Percentiles rank a stretch among this genome's conserved stretches.
These are phyloP conservation scores for Phytopythium mirpurense DNA, from an alignment of 352 stramenopile species.

Conservation along the genomic window DNA sequence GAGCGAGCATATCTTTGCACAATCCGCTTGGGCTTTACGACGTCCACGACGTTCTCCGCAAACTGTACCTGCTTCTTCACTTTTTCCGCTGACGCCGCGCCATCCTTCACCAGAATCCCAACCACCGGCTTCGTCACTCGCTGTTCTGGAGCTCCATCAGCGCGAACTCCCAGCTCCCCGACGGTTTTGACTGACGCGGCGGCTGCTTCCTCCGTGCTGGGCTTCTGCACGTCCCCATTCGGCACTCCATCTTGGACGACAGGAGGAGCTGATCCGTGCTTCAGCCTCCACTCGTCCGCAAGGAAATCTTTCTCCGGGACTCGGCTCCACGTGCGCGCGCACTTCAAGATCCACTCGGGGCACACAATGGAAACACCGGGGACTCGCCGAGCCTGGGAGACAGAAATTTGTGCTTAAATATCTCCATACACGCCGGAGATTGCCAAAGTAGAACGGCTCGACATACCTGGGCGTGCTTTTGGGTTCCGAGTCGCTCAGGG, in stretches of 20 bases:
- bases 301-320: constrained; percentile 61
- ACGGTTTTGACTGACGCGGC: not conserved
- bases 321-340: constrained; percentile 59
- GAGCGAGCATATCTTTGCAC: not conserved
- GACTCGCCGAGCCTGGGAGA: constrained; percentile 47
- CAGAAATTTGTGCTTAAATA: not conserved
- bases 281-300: constrained; percentile 57
- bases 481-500: constrained; percentile 66
- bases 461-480: constrained; percentile 69
- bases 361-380: constrained; percentile 58
- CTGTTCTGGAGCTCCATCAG: not conserved
- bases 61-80: constrained; percentile 66
- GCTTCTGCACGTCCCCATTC: not conserved
- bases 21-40: not conserved
- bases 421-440: not conserved
- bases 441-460: not conserved
- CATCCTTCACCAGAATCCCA: constrained; percentile 14
- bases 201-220: not conserved
- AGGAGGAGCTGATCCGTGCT: constrained; percentile 15
- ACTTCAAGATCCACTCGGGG: constrained; percentile 80
- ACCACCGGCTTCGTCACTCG: constrained; percentile 13
- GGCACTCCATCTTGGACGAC: not conserved
- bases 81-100: constrained; percentile 14
- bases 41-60: constrained; percentile 28
- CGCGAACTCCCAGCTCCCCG: not conserved